Base-by-base conservation (phyloP, 768 basidiomycete genomes). In the Chalciporus piperatus region DNA sequence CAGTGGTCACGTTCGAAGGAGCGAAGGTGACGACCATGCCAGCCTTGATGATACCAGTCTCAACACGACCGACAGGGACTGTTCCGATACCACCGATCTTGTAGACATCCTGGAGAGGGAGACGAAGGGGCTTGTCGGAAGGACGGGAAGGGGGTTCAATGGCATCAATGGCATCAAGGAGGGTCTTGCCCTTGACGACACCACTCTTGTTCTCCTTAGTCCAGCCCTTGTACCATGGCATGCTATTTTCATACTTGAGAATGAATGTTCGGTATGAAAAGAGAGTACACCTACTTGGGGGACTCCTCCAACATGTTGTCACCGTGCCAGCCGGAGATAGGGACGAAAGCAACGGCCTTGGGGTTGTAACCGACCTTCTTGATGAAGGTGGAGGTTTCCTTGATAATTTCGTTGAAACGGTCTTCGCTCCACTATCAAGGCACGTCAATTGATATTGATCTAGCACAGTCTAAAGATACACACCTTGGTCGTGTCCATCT, bases 271-370 rank as follows among this genome's bases (percentile, higher is more conserved):
- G 28, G 30, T 44, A 14, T 25, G 48, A 41, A 17, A 19, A 40
- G 23, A 20, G 33, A 51, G 35, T 14, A 32, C 7, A 71, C 87
- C 45, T 70, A 92, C 92, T 98, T 99, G 77, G 71, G 2, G 61
- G 97, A 97, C 77, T 95, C 92, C 83, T 98, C 96, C 80, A 99
- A 81, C 96, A 99, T 99, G 89, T 99, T 99, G 85, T 99, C 97
- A 70, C 97, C 97, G 82, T 98, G 95, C 97, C 97, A 99, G 65
- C 97, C 97, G 57, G 97, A 99, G 76, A 99, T 99, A 69, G 97
- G 97, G 57, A 98, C 96, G 79, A 98, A 99, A 57, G 96, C 84
- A 60, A 99, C 94, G 50, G 85, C 72, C 84, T 97, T 98, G 74
- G 96, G 96, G 87, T 98, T 98, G 84, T 97, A 98, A 48, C 96